Conservation (phyloP, 176 grass and related monocot species). For the Urochloa ruziziensis region DNA sequence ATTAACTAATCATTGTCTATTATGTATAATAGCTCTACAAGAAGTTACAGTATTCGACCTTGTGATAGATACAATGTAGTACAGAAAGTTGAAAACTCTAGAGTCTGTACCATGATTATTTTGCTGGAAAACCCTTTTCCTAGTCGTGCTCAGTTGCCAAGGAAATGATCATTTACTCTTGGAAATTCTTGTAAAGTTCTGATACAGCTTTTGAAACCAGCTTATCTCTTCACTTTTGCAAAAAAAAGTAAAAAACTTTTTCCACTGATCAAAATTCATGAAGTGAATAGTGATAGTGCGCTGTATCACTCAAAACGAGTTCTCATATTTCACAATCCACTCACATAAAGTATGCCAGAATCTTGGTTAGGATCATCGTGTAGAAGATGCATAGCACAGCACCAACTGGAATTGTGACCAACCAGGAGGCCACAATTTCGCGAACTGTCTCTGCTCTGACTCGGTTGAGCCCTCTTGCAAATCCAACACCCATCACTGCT, state of each 20-base stretch:
- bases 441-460: conserved; percentile 82
- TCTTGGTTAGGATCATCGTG: conserved; percentile 68
- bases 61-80: conserved; percentile 23
- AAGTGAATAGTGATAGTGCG: background rate
- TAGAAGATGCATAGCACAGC: conserved; percentile 69
- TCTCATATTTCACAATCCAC: conserved; percentile 26
- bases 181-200: conserved; percentile 34
- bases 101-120: conserved; percentile 24
- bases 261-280: conserved; percentile 20
- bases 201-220: background rate
- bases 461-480: conserved; percentile 84
- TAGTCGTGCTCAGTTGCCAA: conserved; percentile 26
- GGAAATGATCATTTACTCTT: conserved; percentile 41
- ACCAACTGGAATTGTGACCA: conserved; percentile 89
- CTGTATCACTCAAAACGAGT: conserved; percentile 30
- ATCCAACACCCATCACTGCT: conserved; percentile 95
- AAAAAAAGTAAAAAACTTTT: background rate
- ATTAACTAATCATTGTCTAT: background rate
- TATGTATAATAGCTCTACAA: conserved; percentile 43
- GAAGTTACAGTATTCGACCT: conserved; percentile 30
- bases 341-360: conserved; percentile 68
- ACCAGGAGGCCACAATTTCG: conserved; percentile 86
- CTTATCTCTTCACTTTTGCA: conserved; percentile 18
- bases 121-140: conserved; percentile 20
- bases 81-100: conserved; percentile 8